A percentile compares a stretch with the other conserved stretches of the same genome.
phyloP scores from a whole-genome alignment of 2,329 filamentous ascomycete species.

The Aureobasidium sp. region DNA sequence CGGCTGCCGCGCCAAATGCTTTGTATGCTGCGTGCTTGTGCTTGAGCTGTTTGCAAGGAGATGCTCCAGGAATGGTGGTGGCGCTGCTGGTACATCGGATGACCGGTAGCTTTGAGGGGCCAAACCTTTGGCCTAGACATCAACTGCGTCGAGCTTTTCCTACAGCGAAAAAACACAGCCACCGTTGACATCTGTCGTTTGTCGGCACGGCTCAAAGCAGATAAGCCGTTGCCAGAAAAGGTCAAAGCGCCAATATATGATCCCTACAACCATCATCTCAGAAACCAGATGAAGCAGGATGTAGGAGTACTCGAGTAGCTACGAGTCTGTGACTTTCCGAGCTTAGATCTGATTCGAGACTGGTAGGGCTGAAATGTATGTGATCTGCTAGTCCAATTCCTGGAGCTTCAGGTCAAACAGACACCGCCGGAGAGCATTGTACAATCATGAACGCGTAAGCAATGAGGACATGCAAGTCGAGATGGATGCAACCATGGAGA shows the following conservation, averaged over 20 bases:
- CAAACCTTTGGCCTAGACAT: background rate
- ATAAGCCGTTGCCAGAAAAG: background rate
- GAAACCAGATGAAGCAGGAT: background rate
- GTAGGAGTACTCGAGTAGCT: background rate
- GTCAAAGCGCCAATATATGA: background rate
- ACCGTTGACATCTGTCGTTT: background rate
- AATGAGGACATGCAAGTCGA: background rate
- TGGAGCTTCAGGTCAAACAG: background rate
- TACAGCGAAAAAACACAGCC: background rate
- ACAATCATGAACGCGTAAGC: background rate
- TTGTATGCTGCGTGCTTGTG: background rate
- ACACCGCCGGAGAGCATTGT: background rate
- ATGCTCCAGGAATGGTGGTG: background rate
- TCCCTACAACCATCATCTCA: background rate
- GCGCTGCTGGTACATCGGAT: background rate
- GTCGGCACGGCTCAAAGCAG: background rate
- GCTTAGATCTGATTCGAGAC: background rate
- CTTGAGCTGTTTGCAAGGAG: background rate
- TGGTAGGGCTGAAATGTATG: background rate
- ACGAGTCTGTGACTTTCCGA: too few relatives aligned
- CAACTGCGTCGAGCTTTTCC: background rate
- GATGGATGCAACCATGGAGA: background rate
- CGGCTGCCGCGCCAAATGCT: background rate
- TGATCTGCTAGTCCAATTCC: background rate
- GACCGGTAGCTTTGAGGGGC: background rate